Percentiles rank a stretch among this genome's conserved stretches.
Evolutionary conservation across 129 eudicot genomes (phyloP).

Genomic region (Pulicaria dysenterica): DNA sequence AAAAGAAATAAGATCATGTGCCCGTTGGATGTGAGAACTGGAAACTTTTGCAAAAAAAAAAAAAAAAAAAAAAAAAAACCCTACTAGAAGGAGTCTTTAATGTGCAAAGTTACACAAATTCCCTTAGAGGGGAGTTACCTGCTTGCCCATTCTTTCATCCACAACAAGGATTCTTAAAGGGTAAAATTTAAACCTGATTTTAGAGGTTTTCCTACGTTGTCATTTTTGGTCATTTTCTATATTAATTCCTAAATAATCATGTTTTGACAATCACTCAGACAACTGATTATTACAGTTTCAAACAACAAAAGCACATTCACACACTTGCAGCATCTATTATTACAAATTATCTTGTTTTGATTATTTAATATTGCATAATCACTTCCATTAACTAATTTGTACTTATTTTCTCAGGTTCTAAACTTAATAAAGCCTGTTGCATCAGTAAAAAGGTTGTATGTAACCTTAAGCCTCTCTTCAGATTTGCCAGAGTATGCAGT

Average conservation of each 20-base stretch:
- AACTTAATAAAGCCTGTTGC: slow-evolving; percentile 86
- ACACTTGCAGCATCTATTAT: neutral
- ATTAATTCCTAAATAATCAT: neutral
- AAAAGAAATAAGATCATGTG: no score
- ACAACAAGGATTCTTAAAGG: no score
- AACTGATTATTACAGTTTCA: neutral
- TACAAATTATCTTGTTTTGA: neutral
- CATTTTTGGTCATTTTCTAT: neutral
- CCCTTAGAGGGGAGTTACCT: no score
- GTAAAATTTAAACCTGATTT: slow-evolving; percentile 4
- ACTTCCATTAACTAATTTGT: slow-evolving; percentile 14
- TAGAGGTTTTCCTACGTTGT: neutral
- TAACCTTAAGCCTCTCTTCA: slow-evolving; percentile 62
- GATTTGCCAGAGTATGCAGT: slow-evolving; percentile 79
- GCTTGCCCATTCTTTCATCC: neutral
- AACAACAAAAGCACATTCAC: neutral
- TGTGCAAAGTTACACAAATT: no score
- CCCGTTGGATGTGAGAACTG: no score
- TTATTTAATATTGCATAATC: neutral
- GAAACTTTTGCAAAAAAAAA: no score
- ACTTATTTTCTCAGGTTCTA: slow-evolving; percentile 55
- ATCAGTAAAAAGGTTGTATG: slow-evolving; percentile 67
- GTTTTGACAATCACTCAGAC: neutral
- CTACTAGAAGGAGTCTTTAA: neutral
- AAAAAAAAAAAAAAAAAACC: no score